A percentile compares a stretch with the other conserved stretches of the same genome.
Evolutionary conservation across 2,329 filamentous ascomycete genomes (phyloP).

Genomic region (Claviceps africana): DNA sequence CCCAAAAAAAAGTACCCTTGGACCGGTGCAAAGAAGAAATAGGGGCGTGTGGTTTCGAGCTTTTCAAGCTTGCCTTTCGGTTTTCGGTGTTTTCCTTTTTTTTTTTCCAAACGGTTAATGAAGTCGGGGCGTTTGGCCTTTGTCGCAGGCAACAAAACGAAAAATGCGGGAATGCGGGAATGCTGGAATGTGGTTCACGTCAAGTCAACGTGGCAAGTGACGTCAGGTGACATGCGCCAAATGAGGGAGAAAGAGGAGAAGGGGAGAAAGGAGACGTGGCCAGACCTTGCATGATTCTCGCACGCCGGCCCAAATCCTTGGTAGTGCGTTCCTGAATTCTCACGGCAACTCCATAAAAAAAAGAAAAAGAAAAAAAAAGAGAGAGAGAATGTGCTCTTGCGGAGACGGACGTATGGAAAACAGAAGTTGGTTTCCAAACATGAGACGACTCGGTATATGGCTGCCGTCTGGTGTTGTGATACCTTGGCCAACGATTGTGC

Average conservation of each 20-base stretch:
- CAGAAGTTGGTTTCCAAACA: too few species aligned
- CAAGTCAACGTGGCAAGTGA: slow-evolving; percentile 1
- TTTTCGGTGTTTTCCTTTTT: neutral
- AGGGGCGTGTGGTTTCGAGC: neutral
- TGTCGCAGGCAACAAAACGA: neutral
- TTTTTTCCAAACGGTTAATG: neutral
- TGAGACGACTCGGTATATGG: too few species aligned
- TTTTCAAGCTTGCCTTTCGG: neutral
- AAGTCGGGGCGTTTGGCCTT: neutral
- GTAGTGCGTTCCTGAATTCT: too few species aligned
- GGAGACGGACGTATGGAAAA: too few species aligned
- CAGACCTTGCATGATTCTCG: neutral
- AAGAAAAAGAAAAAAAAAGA: too few species aligned
- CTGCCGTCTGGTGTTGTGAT: too few species aligned
- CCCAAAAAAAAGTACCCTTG: neutral
- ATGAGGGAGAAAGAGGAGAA: neutral
- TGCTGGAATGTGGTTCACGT: neutral
- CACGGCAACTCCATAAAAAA: neutral
- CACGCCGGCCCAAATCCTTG: neutral
- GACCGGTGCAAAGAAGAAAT: neutral
- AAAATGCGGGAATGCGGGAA: neutral
- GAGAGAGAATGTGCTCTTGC: too few species aligned
- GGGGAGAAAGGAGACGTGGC: too few species aligned
- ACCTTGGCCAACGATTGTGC: too few species aligned
- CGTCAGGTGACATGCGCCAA: slow-evolving; percentile 4